phyloP scores from a whole-genome alignment of 2,329 filamentous ascomycete genomes.

The Xylariaceae sp. region DNA sequence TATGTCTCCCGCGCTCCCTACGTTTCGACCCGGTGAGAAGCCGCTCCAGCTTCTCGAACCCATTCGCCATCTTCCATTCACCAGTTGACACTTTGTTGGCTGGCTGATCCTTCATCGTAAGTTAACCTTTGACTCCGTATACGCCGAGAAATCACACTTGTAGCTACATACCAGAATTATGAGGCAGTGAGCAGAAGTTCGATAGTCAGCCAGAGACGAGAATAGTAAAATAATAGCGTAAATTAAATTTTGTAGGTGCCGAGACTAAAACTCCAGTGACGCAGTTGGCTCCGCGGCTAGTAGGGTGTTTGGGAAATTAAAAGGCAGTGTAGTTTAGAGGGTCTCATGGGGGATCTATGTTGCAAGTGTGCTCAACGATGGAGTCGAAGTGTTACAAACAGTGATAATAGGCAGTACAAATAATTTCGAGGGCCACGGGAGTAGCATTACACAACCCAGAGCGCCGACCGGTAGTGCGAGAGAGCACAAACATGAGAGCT shows the following conservation, averaged over 20 bases:
- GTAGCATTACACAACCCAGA: conserved; percentile 32
- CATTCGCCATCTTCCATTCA: conserved; percentile 51
- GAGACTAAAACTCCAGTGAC: neutral
- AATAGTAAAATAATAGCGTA: neutral
- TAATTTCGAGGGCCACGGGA: conserved; percentile 31
- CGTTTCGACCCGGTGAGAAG: conserved; percentile 54
- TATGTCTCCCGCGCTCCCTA: conserved; percentile 40
- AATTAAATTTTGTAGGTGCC: neutral
- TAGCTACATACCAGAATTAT: conserved; percentile 7
- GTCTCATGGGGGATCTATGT: conserved; percentile 12
- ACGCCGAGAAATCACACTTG: neutral
- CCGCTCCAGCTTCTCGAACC: conserved; percentile 56
- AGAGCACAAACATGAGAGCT: conserved; percentile 27
- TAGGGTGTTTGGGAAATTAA: neutral
- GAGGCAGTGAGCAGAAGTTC: neutral
- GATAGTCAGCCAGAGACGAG: neutral
- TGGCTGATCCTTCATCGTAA: neutral
- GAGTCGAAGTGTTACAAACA: conserved; percentile 27
- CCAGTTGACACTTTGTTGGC: neutral
- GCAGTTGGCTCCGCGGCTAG: neutral
- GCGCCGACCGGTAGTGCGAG: conserved; percentile 24
- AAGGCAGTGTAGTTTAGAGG: neutral
- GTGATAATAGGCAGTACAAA: conserved; percentile 29
- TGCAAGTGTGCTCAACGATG: conserved; percentile 17
- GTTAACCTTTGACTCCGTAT: conserved; percentile 2